These are phyloP conservation scores for Phlyctochytrium planicorne DNA, from an alignment of 192 early-diverging fungal species.

Conservation along the genomic window DNA sequence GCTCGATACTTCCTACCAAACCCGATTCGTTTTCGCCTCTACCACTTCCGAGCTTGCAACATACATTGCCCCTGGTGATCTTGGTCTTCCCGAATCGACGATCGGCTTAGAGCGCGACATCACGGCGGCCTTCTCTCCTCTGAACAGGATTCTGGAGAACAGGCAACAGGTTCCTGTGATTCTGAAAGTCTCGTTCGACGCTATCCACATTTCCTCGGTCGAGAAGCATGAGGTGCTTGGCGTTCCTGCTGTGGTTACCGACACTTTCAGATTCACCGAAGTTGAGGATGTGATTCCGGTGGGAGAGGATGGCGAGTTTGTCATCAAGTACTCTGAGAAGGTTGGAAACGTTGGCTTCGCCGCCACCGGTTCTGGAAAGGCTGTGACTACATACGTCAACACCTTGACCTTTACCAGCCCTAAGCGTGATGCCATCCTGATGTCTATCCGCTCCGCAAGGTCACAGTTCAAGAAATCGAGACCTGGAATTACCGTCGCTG, in stretches of 20 bases:
- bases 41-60: conserved; percentile 70
- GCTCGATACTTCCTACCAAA: conserved; percentile 48
- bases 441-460: conserved; percentile 71
- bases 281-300: conserved; percentile 68
- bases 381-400: conserved; percentile 4
- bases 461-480: conserved; percentile 67
- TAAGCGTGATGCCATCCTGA: conserved; percentile 66
- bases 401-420: conserved; percentile 70
- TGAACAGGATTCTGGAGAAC: conserved; percentile 57
- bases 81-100: conserved; percentile 66
- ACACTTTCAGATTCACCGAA: conserved; percentile 84
- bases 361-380: conserved; percentile 11
- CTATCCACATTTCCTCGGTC: conserved; percentile 72
- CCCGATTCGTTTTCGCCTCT: conserved; percentile 69
- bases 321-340: conserved; percentile 65
- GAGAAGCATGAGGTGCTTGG: conserved; percentile 78
- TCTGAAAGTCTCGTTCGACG: conserved; percentile 79
- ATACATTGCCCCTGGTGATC: conserved; percentile 69
- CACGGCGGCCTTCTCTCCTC: conserved; percentile 40
- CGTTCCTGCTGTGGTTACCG: conserved; percentile 72
- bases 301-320: conserved; percentile 71
- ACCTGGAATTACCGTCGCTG: conserved; percentile 51
- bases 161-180: conserved; percentile 68
- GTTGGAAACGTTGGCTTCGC: conserved; percentile 18
- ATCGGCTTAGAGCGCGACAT: conserved; percentile 71